Base-by-base conservation (phyloP, 257 asterid species). In the Gentiana straminea region DNA sequence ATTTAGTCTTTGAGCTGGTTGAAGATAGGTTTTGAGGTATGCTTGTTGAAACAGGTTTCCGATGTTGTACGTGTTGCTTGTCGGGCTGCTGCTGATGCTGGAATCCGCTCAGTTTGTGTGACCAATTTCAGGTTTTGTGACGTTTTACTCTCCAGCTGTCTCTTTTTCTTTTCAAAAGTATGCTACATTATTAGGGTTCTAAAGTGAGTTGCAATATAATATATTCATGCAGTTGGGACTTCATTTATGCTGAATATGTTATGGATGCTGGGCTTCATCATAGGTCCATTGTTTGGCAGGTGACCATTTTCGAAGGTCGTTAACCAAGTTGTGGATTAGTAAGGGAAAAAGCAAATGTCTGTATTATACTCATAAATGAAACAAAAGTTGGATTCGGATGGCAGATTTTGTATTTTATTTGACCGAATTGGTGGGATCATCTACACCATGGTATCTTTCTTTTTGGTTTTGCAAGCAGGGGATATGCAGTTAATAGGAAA, bases 31-130 rank as follows among this genome's bases (percentile, higher is more conserved):
- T 38, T 51, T 41, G 46, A 38, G 33, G 33, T 13, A 44, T 33
- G 36, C n/a, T 33, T 65, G 13, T 49, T n/a, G 33, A 36, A 71
- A 63, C 69, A 92, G 98, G 95, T 88, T n/a, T 92, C 98, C 41
- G 98, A 92, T 78, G 98, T 92, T 59, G 97, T 92, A 65, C 98
- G 97, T 54, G 90, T 92, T 69, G 97, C 98, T 60, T 88, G 97
- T 68, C 78, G 98, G 63, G 98, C 97, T 38, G 98, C 98, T 52
- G 97, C 98, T 64, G 94, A 92, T 81, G 97, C 98, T 64, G 98
- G 97, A 51, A 75, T 92, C 68, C 95, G 81, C 58, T 85, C 98
- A 60, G 93, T 88, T 53, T 92, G 98, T 68, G 94, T 85, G 67
- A 82, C 95, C 60, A 92, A 92, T 73, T 92, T 92, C 66, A 92